Evolutionary conservation across 257 asterid genomes (phyloP).

Genomic region (Solanum okadae): DNA sequence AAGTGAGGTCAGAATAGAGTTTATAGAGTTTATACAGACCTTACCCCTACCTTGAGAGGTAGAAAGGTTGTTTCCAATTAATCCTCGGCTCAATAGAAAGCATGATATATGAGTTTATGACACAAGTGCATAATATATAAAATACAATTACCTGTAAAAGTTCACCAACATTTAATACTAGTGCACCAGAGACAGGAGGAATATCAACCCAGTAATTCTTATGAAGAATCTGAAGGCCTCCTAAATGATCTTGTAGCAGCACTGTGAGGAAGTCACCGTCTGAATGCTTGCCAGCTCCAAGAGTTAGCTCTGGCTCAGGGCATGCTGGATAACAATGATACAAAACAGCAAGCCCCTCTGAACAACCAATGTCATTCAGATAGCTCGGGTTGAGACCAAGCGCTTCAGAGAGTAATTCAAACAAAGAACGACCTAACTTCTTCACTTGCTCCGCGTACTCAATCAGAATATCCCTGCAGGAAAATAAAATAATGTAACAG

Average conservation of each 20-base stretch:
- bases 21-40: too few species aligned
- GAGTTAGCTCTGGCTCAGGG: conserved; percentile 11
- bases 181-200: not conserved
- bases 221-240: conserved; percentile 15
- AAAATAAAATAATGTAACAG: not conserved
- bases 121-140: not conserved
- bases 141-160: conserved; percentile 10
- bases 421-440: not conserved
- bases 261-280: conserved; percentile 11
- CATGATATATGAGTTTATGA: not conserved
- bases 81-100: not conserved
- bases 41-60: not conserved
- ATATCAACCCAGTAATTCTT: conserved; percentile 8
- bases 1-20: not conserved
- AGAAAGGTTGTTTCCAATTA: not conserved
- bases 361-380: not conserved
- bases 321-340: conserved; percentile 10
- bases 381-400: conserved; percentile 1
- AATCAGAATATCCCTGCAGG: not conserved
- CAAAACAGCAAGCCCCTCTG: conserved; percentile 2
- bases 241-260: conserved; percentile 8
- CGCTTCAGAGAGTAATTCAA: conserved; percentile 6
- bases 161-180: conserved; percentile 7
- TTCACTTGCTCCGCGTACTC: not conserved
- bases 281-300: not conserved